Conservation (phyloP, 306 rosid species). For the Prosopis cineraria region DNA sequence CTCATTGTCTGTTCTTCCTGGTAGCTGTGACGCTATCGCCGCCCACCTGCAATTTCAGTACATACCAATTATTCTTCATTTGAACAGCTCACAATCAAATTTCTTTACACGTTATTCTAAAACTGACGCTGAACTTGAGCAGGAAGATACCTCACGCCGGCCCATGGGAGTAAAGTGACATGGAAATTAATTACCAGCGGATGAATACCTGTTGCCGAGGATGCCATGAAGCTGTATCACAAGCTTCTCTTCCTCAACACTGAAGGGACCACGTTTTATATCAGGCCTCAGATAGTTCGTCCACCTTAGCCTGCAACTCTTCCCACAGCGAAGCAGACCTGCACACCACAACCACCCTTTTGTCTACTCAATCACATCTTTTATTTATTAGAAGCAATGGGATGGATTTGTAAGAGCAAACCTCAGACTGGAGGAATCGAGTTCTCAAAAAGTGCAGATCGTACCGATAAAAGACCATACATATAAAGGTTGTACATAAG, state of each 20-base stretch:
- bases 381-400: background rate
- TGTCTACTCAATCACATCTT: background rate
- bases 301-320: conserved; percentile 98
- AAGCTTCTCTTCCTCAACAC: conserved; percentile 78
- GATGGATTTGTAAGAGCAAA: background rate
- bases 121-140: too few species aligned
- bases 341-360: background rate
- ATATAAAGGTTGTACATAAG: background rate
- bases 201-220: conserved; percentile 82
- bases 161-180: too few species aligned
- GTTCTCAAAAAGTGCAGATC: background rate
- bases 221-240: conserved; percentile 95
- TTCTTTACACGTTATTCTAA: too few species aligned
- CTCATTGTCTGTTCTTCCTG: conserved; percentile 98
- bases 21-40: conserved; percentile 81
- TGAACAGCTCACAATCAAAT: too few species aligned
- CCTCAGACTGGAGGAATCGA: background rate
- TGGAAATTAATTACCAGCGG: background rate
- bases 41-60: conserved; percentile 99
- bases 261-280: conserved; percentile 90
- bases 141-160: too few species aligned
- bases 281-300: conserved; percentile 94
- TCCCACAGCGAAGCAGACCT: conserved; percentile 98
- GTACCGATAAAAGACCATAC: background rate
- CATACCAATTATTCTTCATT: too few species aligned